Conservation (phyloP, 306 rosid genomes). For the Adenanthera pavonina region DNA sequence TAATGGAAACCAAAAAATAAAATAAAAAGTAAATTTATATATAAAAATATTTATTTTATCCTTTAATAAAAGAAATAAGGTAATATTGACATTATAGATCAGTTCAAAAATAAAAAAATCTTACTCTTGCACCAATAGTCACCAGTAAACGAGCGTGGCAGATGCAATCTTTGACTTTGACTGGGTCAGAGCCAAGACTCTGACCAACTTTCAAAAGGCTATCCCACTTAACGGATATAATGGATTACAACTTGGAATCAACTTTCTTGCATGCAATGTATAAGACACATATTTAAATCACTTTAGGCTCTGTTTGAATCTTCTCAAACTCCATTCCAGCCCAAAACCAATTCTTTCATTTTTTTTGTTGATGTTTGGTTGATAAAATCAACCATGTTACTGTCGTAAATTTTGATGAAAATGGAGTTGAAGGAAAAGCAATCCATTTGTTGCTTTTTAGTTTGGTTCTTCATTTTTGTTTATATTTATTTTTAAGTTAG, state of each 20-base stretch:
- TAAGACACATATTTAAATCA: neutral
- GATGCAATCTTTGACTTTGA: neutral
- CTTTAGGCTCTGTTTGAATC: no score
- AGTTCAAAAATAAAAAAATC: no score
- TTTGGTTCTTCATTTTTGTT: no score
- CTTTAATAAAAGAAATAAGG: neutral
- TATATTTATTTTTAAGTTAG: no score
- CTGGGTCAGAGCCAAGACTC: slow-evolving; percentile 3
- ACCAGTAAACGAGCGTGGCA: neutral
- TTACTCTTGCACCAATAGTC: neutral
- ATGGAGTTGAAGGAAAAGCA: no score
- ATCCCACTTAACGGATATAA: neutral
- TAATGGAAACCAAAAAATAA: neutral
- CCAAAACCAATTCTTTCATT: no score
- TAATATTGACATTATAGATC: neutral
- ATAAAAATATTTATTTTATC: neutral
- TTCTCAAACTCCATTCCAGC: no score
- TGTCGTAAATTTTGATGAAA: no score
- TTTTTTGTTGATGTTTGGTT: no score
- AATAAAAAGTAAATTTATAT: neutral
- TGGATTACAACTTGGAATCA: neutral
- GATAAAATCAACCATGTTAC: no score
- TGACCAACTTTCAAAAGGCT: neutral
- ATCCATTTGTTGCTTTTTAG: no score
- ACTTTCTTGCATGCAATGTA: neutral